Conservation (phyloP, 495 filamentous ascomycete genomes). For the Podospora pseudopauciseta region DNA sequence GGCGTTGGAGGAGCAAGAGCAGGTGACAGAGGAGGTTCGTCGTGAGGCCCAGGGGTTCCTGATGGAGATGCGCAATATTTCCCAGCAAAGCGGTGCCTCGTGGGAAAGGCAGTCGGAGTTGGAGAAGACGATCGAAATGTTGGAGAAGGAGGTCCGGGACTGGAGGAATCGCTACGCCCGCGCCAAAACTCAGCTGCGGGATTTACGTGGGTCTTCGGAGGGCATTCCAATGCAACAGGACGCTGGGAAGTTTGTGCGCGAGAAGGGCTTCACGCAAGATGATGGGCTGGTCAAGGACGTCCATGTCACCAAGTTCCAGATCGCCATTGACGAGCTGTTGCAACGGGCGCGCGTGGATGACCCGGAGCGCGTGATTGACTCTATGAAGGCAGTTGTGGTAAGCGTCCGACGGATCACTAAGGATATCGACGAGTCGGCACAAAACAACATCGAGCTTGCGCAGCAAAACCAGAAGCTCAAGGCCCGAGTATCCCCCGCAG, state of each 20-base stretch:
- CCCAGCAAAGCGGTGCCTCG: constrained; percentile 69
- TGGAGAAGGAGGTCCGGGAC: constrained; percentile 77
- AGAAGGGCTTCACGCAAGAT: constrained; percentile 66
- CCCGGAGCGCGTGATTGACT: constrained; percentile 65
- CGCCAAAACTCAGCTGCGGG: constrained; percentile 79
- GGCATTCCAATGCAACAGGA: constrained; percentile 67
- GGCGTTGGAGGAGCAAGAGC: constrained; percentile 68
- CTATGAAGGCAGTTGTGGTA: constrained; percentile 77
- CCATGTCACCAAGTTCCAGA: constrained; percentile 91
- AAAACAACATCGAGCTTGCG: constrained; percentile 44
- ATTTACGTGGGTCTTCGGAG: constrained; percentile 73
- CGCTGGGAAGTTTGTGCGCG: constrained; percentile 57
- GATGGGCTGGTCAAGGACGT: constrained; percentile 83
- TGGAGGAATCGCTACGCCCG: constrained; percentile 89
- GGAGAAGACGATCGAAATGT: constrained; percentile 61
- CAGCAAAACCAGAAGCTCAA: constrained; percentile 65
- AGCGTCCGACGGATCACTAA: constrained; percentile 76
- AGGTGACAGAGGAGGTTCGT: constrained; percentile 85
- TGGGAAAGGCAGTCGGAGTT: constrained; percentile 79
- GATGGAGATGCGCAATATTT: constrained; percentile 82
- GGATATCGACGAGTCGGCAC: constrained; percentile 61
- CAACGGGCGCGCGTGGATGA: constrained; percentile 68
- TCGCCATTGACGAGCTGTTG: constrained; percentile 91
- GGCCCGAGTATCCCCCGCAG: constrained; percentile 76
- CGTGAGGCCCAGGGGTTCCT: constrained; percentile 80